Conservation (phyloP, 139 green algal genomes). For the Ettlia oleoabundans region DNA sequence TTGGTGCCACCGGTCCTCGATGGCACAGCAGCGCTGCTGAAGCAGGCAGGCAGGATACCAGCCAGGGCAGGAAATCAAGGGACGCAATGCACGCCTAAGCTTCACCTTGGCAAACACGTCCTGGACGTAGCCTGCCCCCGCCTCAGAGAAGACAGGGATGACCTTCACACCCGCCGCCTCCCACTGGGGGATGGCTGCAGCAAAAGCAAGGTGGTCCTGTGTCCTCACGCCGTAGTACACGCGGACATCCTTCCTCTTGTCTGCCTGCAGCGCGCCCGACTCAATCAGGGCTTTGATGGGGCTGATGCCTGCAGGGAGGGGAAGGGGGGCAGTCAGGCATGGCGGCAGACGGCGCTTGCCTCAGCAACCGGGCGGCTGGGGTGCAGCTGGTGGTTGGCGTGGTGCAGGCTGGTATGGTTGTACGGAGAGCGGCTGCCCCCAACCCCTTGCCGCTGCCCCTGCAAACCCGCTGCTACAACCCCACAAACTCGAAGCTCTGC, state of each 20-base stretch:
- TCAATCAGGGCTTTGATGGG: slow-evolving; percentile 86
- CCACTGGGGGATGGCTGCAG: slow-evolving; percentile 66
- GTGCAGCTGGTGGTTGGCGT: background rate
- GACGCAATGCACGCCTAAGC: no score
- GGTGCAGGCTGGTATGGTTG: background rate
- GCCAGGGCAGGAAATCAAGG: no score
- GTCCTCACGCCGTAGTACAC: slow-evolving; percentile 84
- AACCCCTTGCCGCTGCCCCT: background rate
- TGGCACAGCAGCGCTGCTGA: no score
- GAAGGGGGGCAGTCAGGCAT: no score
- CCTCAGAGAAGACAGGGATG: slow-evolving; percentile 60
- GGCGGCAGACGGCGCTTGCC: no score
- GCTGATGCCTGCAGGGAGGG: slow-evolving; percentile 61
- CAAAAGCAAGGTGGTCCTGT: slow-evolving; percentile 47
- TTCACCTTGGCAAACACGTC: slow-evolving; percentile 73
- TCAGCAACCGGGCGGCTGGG: no score
- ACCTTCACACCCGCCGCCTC: slow-evolving; percentile 69
- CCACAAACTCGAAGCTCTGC: background rate
- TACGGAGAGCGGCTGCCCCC: no score
- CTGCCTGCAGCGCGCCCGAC: slow-evolving; percentile 56
- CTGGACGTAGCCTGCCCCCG: slow-evolving; percentile 75
- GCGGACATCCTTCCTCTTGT: slow-evolving; percentile 56
- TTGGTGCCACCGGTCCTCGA: no score
- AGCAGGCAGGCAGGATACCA: no score
- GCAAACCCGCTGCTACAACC: background rate